Evolutionary conservation across 129 eudicot genomes (phyloP).

Genomic region (Ambrosia artemisiifolia): DNA sequence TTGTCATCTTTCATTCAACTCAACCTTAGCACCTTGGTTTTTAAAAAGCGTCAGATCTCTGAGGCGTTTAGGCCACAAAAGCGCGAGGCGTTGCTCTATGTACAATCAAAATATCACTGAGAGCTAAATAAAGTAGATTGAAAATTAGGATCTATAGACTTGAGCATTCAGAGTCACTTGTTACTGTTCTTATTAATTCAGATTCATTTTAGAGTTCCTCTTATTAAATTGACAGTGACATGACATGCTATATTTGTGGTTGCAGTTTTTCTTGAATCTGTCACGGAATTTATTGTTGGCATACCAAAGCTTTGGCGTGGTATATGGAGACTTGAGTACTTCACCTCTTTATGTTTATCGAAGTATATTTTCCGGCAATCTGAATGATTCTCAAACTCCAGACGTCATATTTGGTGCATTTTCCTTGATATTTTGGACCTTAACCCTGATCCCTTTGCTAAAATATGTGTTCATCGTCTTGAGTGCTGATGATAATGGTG

Average conservation of each 20-base stretch:
- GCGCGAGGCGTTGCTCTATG: too few species aligned
- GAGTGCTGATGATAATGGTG: constrained; percentile 86
- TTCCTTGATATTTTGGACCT: constrained; percentile 89
- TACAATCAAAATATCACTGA: neutral
- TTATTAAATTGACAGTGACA: constrained; percentile 2
- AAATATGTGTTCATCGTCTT: constrained; percentile 62
- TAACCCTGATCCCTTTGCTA: constrained; percentile 69
- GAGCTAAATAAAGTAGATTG: neutral
- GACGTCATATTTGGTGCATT: constrained; percentile 85
- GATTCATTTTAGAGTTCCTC: neutral
- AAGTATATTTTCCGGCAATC: constrained; percentile 50
- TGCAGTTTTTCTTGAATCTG: constrained; percentile 52
- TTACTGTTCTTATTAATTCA: too few species aligned
- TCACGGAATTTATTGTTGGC: constrained; percentile 69
- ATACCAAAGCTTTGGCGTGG: constrained; percentile 91
- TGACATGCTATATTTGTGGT: constrained; percentile 20
- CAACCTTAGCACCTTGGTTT: too few species aligned
- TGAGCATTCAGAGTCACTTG: constrained; percentile 5
- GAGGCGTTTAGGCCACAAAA: too few species aligned
- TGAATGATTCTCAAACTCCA: constrained; percentile 52
- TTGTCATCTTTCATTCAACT: neutral
- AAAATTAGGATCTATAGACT: neutral
- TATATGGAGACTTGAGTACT: constrained; percentile 90
- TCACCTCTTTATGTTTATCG: constrained; percentile 89
- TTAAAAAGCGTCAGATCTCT: too few species aligned